Evolutionary conservation across 371 early-diverging fungal genomes (phyloP).

Genomic region (Rhizopus delemar): DNA sequence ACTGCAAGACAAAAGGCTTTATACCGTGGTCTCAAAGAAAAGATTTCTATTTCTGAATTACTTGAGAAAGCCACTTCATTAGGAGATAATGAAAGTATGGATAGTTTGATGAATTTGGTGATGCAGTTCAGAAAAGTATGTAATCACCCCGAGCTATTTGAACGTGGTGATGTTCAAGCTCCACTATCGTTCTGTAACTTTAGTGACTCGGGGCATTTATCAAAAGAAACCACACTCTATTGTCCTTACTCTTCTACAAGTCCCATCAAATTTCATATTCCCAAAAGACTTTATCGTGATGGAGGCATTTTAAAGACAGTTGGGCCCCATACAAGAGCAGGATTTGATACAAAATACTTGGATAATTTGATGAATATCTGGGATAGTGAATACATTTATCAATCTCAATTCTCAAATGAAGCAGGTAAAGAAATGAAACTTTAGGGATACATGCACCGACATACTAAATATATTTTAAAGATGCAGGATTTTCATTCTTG

Average conservation of each 20-base stretch:
- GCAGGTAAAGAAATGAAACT: slow-evolving; percentile 15
- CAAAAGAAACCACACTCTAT: slow-evolving; percentile 60
- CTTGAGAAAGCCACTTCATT: slow-evolving; percentile 72
- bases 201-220: slow-evolving; percentile 62
- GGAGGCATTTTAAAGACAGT: slow-evolving; percentile 55
- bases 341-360: slow-evolving; percentile 53
- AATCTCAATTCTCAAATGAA: slow-evolving; percentile 46
- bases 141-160: slow-evolving; percentile 98
- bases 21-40: slow-evolving; percentile 77
- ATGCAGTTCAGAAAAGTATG: slow-evolving; percentile 99
- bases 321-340: slow-evolving; percentile 53
- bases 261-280: slow-evolving; percentile 63
- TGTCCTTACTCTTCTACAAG: slow-evolving; percentile 68
- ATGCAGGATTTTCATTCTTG: slow-evolving; percentile 61
- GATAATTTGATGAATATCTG: slow-evolving; percentile 63
- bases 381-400: slow-evolving; percentile 51
- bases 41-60: slow-evolving; percentile 82
- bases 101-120: slow-evolving; percentile 90
- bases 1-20: slow-evolving; percentile 82
- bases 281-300: slow-evolving; percentile 70
- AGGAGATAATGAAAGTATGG: slow-evolving; percentile 64
- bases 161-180: slow-evolving; percentile 82
- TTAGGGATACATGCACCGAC: neutral
- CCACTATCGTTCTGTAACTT: slow-evolving; percentile 70
- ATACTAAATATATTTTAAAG: slow-evolving; percentile 9